phyloP scores from a whole-genome alignment of 768 basidiomycete genomes.

The Tephrocybe sp. region DNA sequence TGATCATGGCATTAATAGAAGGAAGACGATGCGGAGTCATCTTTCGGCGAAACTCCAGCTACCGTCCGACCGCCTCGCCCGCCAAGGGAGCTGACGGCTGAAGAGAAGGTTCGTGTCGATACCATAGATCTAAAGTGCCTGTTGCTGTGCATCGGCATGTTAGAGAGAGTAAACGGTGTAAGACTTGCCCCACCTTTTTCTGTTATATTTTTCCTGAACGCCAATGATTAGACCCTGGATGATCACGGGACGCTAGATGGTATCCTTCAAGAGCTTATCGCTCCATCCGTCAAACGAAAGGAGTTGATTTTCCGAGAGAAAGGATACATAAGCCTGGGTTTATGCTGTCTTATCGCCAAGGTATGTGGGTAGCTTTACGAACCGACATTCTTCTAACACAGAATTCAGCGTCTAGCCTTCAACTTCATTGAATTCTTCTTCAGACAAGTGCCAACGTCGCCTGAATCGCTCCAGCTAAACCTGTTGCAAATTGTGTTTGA shows the following conservation, averaged over 20 bases:
- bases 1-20: slow-evolving; percentile 11
- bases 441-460: slow-evolving; percentile 56
- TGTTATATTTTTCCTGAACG: not conserved
- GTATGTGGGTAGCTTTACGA: slow-evolving; percentile 29
- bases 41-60: slow-evolving; percentile 27
- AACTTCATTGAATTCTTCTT: slow-evolving; percentile 61
- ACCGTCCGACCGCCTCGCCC: slow-evolving; percentile 22
- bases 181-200: slow-evolving; percentile 24
- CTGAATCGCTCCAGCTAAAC: slow-evolving; percentile 64
- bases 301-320: slow-evolving; percentile 63
- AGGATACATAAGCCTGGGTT: slow-evolving; percentile 66
- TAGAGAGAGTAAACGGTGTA: slow-evolving; percentile 86
- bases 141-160: slow-evolving; percentile 74
- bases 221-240: slow-evolving; percentile 54
- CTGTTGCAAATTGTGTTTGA: slow-evolving; percentile 87
- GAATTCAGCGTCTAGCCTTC: slow-evolving; percentile 28
- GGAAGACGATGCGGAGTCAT: slow-evolving; percentile 24
- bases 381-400: not conserved
- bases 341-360: slow-evolving; percentile 76
- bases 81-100: slow-evolving; percentile 48
- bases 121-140: slow-evolving; percentile 75
- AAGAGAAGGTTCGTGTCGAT: slow-evolving; percentile 59
- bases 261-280: slow-evolving; percentile 74
- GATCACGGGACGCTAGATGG: slow-evolving; percentile 73
- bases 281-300: slow-evolving; percentile 83